Evolutionary conservation across 805 yeast genomes (phyloP), one percentile per base, ranked within the genome.

Genomic region (Myxozyma udenii): DNA sequence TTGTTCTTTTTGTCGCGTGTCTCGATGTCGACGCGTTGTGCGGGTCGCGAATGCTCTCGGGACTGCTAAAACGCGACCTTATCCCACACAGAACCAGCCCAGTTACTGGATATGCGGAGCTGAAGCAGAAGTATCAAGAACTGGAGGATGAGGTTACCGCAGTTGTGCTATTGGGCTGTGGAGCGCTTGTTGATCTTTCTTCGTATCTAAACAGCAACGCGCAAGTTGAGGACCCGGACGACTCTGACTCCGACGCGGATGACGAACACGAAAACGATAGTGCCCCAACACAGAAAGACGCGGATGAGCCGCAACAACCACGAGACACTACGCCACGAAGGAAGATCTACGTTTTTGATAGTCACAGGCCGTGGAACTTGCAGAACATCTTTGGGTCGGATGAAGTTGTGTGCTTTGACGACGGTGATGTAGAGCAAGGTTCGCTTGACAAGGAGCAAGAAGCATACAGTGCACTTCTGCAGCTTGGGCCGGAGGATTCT

Each of bases 361-460:
- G 95, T 2, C 93, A 86, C 59, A 73, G 98, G 58, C 99, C 98
- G 3, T 93, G 98, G 98, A 90, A 90, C 68, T 72, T 93, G 58
- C 96, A 90, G 66, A 93, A 93, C 65, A 64, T 93, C 42, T 90
- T 86, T 74, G 96, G 95, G 1, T 83, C 91, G 4, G 80, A 80
- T 7, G 75, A 80, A 57, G 79, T 93, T 16, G 33, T 36, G 5
- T 90, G 98, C 67, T 78, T 90, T 54, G 98, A 90, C 64, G 98
- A 91, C 66, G 96, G 96, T 0, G 73, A 74, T 42, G 75, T 85
- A 1, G 86, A 83, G 28, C 78, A 76, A 32, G 81, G 57, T 12
- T 6, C 78, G 45, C 66, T 90, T 46, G 55, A 55, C 12, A 67
- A 71, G 3, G 89, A 85, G 62, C 77, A 75, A 56, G 69, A 70